Conservation (phyloP, 2,329 filamentous ascomycete genomes). For the Intubia oerlemansii region DNA sequence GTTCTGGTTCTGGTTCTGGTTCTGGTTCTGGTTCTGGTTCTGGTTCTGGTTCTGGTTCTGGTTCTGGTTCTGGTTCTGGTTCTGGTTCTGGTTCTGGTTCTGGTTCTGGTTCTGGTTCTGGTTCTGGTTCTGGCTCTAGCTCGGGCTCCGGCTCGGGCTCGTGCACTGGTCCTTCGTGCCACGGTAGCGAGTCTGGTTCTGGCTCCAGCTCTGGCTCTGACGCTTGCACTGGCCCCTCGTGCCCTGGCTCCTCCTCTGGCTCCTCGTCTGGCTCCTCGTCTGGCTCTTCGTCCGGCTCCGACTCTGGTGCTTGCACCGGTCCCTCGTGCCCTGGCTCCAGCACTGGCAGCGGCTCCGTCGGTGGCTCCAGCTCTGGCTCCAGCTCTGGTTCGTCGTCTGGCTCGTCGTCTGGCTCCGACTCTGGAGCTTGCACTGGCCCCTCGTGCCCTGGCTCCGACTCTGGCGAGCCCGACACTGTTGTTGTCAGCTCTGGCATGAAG, state of each 20-base stretch:
- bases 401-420: too few species aligned
- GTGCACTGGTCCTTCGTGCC: background rate
- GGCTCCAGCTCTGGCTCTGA: background rate
- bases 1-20: background rate
- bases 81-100: background rate
- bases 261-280: slow-evolving; percentile 1
- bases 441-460: too few species aligned
- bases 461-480: too few species aligned
- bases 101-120: background rate
- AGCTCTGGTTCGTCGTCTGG: too few species aligned
- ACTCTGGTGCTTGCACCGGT: too few species aligned
- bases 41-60: background rate
- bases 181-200: too few species aligned
- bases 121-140: background rate
- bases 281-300: slow-evolving; percentile 1
- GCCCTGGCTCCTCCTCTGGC: background rate
- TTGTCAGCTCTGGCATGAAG: slow-evolving; percentile 6
- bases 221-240: background rate
- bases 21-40: background rate
- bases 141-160: background rate
- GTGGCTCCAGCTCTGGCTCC: too few species aligned
- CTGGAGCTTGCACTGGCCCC: too few species aligned
- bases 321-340: too few species aligned
- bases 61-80: background rate
- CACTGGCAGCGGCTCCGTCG: too few species aligned